phyloP scores from a whole-genome alignment of 2,329 filamentous ascomycete genomes.

The Pseudogymnoascus sp. region DNA sequence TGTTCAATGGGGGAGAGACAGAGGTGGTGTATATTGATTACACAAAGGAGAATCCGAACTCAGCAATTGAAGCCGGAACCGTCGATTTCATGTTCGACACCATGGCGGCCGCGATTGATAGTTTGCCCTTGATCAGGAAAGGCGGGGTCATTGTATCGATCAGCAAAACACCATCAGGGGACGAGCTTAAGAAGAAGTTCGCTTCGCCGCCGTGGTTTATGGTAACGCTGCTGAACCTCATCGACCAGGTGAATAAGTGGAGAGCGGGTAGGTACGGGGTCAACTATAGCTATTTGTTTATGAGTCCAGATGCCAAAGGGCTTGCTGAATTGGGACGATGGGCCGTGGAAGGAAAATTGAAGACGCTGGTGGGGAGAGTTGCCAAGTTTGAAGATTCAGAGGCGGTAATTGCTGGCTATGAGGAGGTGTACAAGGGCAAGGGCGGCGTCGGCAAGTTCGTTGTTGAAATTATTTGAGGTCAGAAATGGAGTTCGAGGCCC shows the following conservation, averaged over 20 bases:
- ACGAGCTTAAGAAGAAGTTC: slow-evolving; percentile 29
- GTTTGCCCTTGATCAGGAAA: slow-evolving; percentile 35
- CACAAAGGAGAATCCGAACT: slow-evolving; percentile 33
- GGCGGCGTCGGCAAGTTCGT: slow-evolving; percentile 38
- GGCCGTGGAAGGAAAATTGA: slow-evolving; percentile 28
- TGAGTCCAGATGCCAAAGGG: slow-evolving; percentile 29
- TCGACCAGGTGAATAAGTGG: slow-evolving; percentile 25
- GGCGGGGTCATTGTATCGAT: slow-evolving; percentile 32
- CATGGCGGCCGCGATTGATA: slow-evolving; percentile 33
- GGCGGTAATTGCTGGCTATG: slow-evolving; percentile 31
- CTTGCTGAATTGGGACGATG: slow-evolving; percentile 26
- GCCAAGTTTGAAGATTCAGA: slow-evolving; percentile 31
- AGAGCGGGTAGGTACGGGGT: slow-evolving; percentile 31
- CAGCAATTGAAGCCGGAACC: slow-evolving; percentile 33
- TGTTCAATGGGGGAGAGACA: slow-evolving; percentile 28
- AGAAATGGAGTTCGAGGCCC: not conserved
- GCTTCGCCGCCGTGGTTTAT: slow-evolving; percentile 23
- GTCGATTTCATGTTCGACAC: slow-evolving; percentile 47
- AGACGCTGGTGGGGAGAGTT: slow-evolving; percentile 29
- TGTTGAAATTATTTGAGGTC: slow-evolving; percentile 18
- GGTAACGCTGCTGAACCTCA: slow-evolving; percentile 26
- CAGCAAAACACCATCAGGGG: slow-evolving; percentile 31
- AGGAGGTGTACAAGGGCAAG: slow-evolving; percentile 31
- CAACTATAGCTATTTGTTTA: slow-evolving; percentile 32
- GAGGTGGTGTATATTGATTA: slow-evolving; percentile 43